Percentiles rank a stretch among this genome's conserved stretches.
Evolutionary conservation across 805 yeast genomes (phyloP).

Genomic region (Hanseniaspora meyeri): DNA sequence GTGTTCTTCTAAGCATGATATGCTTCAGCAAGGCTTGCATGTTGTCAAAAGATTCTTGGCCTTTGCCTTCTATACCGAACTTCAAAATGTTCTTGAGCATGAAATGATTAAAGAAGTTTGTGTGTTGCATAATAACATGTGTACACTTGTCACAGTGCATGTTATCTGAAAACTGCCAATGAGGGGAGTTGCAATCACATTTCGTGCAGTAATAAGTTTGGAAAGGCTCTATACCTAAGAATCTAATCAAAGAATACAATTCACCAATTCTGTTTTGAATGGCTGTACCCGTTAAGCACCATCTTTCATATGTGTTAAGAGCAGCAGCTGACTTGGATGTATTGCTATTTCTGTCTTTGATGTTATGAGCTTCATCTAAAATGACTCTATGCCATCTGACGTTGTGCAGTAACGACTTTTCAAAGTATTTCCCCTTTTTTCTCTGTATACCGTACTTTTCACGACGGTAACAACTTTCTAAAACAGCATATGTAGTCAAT

Average conservation of each 20-base stretch:
- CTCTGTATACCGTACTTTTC: conserved; percentile 74
- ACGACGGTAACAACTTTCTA: conserved; percentile 76
- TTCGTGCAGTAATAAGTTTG: conserved; percentile 84
- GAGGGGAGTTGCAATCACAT: conserved; percentile 70
- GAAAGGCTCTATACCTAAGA: conserved; percentile 72
- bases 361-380: conserved; percentile 93
- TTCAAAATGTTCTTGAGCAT: conserved; percentile 88
- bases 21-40: conserved; percentile 63
- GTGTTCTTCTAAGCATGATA: conserved; percentile 87
- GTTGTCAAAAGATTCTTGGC: conserved; percentile 61
- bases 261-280: conserved; percentile 94
- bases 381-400: conserved; percentile 73
- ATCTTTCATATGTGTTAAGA: conserved; percentile 57
- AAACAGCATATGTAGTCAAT: conserved; percentile 81
- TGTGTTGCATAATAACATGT: conserved; percentile 88
- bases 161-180: conserved; percentile 77
- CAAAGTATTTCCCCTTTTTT: conserved; percentile 57
- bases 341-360: conserved; percentile 85
- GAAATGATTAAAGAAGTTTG: conserved; percentile 90
- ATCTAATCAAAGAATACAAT: conserved; percentile 81
- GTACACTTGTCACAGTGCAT: conserved; percentile 78
- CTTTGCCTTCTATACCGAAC: conserved; percentile 70
- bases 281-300: conserved; percentile 95
- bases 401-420: conserved; percentile 60
- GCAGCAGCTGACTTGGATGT: conserved; percentile 85